phyloP scores from a whole-genome alignment of 306 rosid genomes.

The Lathyrus tuberosus region DNA sequence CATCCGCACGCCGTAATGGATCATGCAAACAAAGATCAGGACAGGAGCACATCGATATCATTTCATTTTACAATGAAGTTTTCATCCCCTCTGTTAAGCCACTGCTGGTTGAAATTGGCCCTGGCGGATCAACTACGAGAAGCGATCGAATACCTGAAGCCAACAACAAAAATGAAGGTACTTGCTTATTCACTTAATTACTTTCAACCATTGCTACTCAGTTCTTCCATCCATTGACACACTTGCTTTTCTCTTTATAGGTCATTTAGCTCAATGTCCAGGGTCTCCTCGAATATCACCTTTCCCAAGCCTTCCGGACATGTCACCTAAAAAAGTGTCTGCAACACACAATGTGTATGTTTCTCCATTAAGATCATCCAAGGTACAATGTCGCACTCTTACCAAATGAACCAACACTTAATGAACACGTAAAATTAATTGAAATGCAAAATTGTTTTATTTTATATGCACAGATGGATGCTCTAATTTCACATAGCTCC shows the following conservation, averaged over 20 bases:
- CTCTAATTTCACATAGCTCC: constrained; percentile 90
- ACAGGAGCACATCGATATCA: constrained; percentile 89
- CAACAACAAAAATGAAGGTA: constrained; percentile 70
- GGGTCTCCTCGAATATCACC: constrained; percentile 91
- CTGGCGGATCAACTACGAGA: constrained; percentile 64
- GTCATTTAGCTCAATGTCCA: constrained; percentile 73
- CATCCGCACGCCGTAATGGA: constrained; percentile 75
- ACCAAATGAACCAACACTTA: background rate
- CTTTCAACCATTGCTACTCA: constrained; percentile 16
- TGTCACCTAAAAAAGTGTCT: constrained; percentile 99
- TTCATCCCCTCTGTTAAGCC: constrained; percentile 90
- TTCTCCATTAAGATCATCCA: constrained; percentile 92
- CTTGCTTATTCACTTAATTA: constrained; percentile 23
- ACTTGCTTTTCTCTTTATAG: constrained; percentile 26
- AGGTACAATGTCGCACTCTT: constrained; percentile 55
- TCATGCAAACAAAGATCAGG: constrained; percentile 72
- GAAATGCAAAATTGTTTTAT: background rate
- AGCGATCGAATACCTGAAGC: constrained; percentile 64
- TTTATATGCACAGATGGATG: constrained; percentile 78
- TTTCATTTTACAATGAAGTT: constrained; percentile 82
- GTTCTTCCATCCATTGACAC: constrained; percentile 42
- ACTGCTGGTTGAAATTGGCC: constrained; percentile 88
- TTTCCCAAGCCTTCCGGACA: constrained; percentile 95
- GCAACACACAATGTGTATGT: constrained; percentile 93
- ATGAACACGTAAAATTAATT: background rate